Evolutionary conservation across 2,329 filamentous ascomycete genomes (phyloP).

Genomic region (Dryadomyces quercus-mongolicae): DNA sequence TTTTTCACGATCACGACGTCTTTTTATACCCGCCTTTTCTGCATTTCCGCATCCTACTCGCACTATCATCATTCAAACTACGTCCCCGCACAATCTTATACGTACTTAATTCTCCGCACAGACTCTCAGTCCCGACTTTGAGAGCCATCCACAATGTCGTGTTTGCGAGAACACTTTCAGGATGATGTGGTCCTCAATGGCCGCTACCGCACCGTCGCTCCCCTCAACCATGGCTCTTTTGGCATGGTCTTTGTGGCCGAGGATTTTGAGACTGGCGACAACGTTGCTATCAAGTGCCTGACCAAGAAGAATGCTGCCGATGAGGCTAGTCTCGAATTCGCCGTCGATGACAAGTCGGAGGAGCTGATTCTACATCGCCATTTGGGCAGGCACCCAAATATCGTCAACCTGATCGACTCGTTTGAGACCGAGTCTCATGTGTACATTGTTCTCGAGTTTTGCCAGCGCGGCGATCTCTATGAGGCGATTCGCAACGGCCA

Average conservation of each 20-base stretch:
- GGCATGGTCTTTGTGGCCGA: slow-evolving; percentile 95
- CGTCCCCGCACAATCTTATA: slow-evolving; percentile 12
- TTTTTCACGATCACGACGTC: slow-evolving; percentile 11
- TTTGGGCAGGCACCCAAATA: slow-evolving; percentile 72
- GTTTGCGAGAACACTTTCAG: slow-evolving; percentile 72
- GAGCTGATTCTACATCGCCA: slow-evolving; percentile 69
- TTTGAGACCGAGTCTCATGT: slow-evolving; percentile 87
- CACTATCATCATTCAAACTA: slow-evolving; percentile 1
- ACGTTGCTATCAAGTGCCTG: slow-evolving; percentile 92
- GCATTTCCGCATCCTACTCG: slow-evolving; percentile 6
- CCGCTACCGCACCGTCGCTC: slow-evolving; percentile 82
- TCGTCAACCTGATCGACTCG: slow-evolving; percentile 82
- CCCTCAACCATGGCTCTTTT: slow-evolving; percentile 96
- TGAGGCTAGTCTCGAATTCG: slow-evolving; percentile 49
- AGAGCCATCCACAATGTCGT: slow-evolving; percentile 49
- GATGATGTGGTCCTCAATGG: slow-evolving; percentile 72
- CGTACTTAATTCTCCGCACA: neutral
- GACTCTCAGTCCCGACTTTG: neutral
- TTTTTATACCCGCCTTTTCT: slow-evolving; percentile 18
- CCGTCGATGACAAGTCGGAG: slow-evolving; percentile 72
- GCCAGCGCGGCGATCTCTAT: slow-evolving; percentile 88
- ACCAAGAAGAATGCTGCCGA: slow-evolving; percentile 63
- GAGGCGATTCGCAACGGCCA: slow-evolving; percentile 86
- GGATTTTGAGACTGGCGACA: slow-evolving; percentile 62
- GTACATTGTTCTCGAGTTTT: slow-evolving; percentile 92